A percentile compares a stretch with the other conserved stretches of the same genome.
phyloP scores from a whole-genome alignment of 495 filamentous ascomycete species.

The Penicillium robsamsonii region DNA sequence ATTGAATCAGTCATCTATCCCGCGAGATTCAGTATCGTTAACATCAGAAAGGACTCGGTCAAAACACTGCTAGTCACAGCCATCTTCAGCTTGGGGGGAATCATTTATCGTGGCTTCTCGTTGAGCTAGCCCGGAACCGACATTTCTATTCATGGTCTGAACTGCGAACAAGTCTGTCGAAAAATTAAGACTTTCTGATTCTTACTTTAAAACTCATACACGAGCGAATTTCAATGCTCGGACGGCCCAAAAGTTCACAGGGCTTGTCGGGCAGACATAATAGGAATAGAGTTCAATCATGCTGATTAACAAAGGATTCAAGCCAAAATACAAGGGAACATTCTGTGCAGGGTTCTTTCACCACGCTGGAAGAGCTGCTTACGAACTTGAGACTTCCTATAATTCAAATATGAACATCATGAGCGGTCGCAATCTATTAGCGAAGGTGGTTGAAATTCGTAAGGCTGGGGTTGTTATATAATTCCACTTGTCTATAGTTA shows the following conservation, averaged over 20 bases:
- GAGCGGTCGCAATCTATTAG: too few relatives aligned
- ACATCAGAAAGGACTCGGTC: constrained; percentile 18
- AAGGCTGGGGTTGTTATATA: too few relatives aligned
- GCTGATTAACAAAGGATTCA: constrained; percentile 22
- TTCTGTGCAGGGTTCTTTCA: constrained; percentile 36
- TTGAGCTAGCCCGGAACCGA: constrained; percentile 42
- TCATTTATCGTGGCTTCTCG: constrained; percentile 40
- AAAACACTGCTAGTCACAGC: constrained; percentile 22
- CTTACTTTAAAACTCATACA: constrained; percentile 22
- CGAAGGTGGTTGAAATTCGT: too few relatives aligned
- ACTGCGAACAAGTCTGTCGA: constrained; percentile 32
- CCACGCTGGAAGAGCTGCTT: constrained; percentile 38
- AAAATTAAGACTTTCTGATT: not conserved
- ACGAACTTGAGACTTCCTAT: constrained; percentile 12
- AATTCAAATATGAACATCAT: too few relatives aligned
- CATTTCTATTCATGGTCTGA: constrained; percentile 36
- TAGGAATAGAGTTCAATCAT: constrained; percentile 40
- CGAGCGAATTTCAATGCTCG: constrained; percentile 27
- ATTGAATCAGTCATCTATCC: not conserved
- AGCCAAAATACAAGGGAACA: constrained; percentile 35
- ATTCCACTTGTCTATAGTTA: too few relatives aligned
- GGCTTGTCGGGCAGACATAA: constrained; percentile 1
- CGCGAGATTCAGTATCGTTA: not conserved
- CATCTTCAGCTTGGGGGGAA: constrained; percentile 43
- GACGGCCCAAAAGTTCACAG: too few relatives aligned